A percentile compares a stretch with the other conserved stretches of the same genome.
Conservation (phyloP, 805 yeast species). For the Yamadazyma endophytica region DNA sequence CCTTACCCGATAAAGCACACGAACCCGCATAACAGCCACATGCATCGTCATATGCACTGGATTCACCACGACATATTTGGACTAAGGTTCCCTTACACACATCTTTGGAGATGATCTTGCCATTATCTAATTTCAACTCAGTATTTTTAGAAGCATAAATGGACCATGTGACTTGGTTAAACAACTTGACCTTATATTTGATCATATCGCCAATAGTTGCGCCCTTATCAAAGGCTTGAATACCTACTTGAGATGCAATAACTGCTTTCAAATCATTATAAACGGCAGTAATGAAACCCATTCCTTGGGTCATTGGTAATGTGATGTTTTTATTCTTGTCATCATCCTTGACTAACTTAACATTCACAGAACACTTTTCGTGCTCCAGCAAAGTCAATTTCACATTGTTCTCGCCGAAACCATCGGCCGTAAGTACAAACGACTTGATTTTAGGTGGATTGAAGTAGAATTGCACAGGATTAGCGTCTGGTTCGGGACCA, state of each 20-base stretch:
- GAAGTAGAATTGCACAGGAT: constrained; percentile 59
- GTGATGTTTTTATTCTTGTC: constrained; percentile 24
- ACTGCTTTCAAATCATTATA: constrained; percentile 51
- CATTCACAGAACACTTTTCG: constrained; percentile 27
- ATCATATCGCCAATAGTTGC: constrained; percentile 33
- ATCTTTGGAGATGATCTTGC: constrained; percentile 41
- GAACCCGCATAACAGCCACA: constrained; percentile 29
- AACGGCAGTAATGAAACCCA: constrained; percentile 69
- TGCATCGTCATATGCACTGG: constrained; percentile 24
- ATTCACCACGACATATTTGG: constrained; percentile 55
- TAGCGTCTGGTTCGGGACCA: constrained; percentile 56
- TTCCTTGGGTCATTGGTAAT: constrained; percentile 66
- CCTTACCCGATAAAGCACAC: constrained; percentile 14
- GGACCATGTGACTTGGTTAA: constrained; percentile 62
- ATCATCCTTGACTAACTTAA: constrained; percentile 11
- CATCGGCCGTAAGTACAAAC: constrained; percentile 39
- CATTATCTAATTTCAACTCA: constrained; percentile 25
- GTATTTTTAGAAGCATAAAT: constrained; percentile 47
- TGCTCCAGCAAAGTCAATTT: constrained; percentile 20
- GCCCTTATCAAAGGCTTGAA: constrained; percentile 43
- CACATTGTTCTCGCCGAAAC: constrained; percentile 15
- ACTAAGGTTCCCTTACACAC: constrained; percentile 42
- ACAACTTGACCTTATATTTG: constrained; percentile 52
- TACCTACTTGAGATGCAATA: constrained; percentile 60
- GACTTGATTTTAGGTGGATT: constrained; percentile 66